Evolutionary conservation across 805 yeast genomes (phyloP).

Genomic region (Zygosaccharomyces pseudorouxii): DNA sequence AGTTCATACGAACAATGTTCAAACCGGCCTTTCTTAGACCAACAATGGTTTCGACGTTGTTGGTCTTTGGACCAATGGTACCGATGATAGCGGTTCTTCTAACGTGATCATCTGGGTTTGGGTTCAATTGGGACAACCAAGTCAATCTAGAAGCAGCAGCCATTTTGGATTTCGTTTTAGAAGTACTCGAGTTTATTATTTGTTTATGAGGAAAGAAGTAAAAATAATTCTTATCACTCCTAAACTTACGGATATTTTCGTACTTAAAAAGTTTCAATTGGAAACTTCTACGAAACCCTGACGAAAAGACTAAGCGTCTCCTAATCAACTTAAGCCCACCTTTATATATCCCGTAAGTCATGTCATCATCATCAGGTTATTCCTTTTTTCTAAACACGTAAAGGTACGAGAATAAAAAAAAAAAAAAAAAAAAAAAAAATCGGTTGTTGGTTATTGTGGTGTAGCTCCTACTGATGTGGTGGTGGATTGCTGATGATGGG

Average conservation of each 20-base stretch:
- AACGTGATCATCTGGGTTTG: constrained; percentile 69
- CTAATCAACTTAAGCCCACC: neutral
- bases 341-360: constrained; percentile 1
- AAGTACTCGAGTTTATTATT: neutral
- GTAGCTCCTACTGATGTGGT: neutral
- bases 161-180: constrained; percentile 3
- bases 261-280: neutral
- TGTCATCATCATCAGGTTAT: neutral
- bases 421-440: neutral
- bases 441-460: neutral
- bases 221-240: neutral
- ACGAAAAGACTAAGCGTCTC: neutral
- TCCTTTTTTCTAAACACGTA: neutral
- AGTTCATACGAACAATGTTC: constrained; percentile 98
- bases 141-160: constrained; percentile 53
- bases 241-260: neutral
- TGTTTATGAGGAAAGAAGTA: neutral
- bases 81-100: constrained; percentile 98
- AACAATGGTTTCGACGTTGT: constrained; percentile 76
- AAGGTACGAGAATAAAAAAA: neutral
- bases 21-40: constrained; percentile 94
- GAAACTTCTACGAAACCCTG: neutral
- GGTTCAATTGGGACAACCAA: constrained; percentile 81
- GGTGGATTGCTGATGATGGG: neutral
- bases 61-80: constrained; percentile 98